Evolutionary conservation across 306 rosid genomes (phyloP), one percentile per base, ranked within the genome.

Genomic region (Quercus agrifolia): DNA sequence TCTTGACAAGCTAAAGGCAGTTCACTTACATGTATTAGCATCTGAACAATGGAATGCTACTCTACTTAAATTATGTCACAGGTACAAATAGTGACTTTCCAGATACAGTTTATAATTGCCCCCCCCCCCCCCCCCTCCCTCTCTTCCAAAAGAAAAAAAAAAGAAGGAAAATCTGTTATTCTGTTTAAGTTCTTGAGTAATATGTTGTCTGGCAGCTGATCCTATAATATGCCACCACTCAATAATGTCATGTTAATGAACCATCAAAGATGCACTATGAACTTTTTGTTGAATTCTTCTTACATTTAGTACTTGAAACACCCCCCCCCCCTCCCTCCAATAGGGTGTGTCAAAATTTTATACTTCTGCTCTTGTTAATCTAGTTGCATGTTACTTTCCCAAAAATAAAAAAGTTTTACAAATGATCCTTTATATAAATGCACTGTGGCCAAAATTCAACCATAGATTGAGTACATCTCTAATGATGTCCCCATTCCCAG

Each of bases 21-120:
- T 70, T 44, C 74, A n/a, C 30, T 70, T 70, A 41, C 74, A 70
- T 70, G 9, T 70, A 35, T 70, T 44, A 70, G 74, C 74, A 10
- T 70, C 74, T 3, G 74, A 70, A 70, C 74, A 70, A 70, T 44
- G 74, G 74, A 70, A 70, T 70, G 33, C 57, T 33, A 44, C 57
- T 20, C 44, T 25, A 41, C 56, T 70, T 55, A 70, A 70, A 70
- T 20, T 44, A 70, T 70, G 74, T 21, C 74, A 70, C 33, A 44
- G 74, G 74, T 70, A 44, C 52, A 68, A 19, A 19, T 28, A n/a
- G 20, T 41, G 11, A n/a, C 56, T 68, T 18, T 38, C 5, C 38
- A 49, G 3, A 33, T 31, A 6, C 17, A 31, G 15, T 18, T 10
- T 67, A 19, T 33, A 5, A 17, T 6, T 33, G 7, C 38, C 0